Percentiles rank a stretch among this genome's conserved stretches.
phyloP scores from a whole-genome alignment of 495 filamentous ascomycete species.

The Xylaria cubensis region DNA sequence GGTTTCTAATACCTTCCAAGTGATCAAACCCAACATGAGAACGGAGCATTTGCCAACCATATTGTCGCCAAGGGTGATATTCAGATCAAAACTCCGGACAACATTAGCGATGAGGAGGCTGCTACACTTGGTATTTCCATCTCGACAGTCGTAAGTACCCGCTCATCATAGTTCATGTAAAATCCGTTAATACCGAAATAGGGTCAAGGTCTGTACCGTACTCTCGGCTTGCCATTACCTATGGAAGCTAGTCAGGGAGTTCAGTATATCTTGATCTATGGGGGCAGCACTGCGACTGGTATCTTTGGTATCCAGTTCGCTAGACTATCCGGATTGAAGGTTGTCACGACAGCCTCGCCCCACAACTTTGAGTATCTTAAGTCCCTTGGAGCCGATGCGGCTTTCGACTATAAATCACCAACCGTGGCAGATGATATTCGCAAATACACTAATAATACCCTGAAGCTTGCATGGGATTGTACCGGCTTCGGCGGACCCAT shows the following conservation, averaged over 20 bases:
- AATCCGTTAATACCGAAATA: constrained; percentile 8
- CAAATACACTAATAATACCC: constrained; percentile 30
- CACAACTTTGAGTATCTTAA: constrained; percentile 49
- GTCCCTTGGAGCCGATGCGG: constrained; percentile 48
- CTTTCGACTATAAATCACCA: constrained; percentile 55
- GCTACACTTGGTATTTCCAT: constrained; percentile 56
- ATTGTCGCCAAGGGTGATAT: constrained; percentile 38
- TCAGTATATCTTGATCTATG: constrained; percentile 53
- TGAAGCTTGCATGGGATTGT: constrained; percentile 42
- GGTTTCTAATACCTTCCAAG: neutral
- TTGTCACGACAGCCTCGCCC: constrained; percentile 51
- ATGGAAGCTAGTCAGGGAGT: constrained; percentile 34
- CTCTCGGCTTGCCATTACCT: constrained; percentile 45
- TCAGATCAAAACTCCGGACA: constrained; percentile 43
- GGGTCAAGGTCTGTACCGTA: constrained; percentile 53
- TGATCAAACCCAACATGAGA: constrained; percentile 35
- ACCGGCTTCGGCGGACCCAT: constrained; percentile 28
- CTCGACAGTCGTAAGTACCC: constrained; percentile 47
- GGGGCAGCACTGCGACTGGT: constrained; percentile 57
- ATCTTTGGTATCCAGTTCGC: constrained; percentile 55
- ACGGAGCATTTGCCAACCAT: constrained; percentile 49
- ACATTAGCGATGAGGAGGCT: constrained; percentile 48
- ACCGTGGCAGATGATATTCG: constrained; percentile 44
- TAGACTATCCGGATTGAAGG: constrained; percentile 51
- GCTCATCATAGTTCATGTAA: neutral